Evolutionary conservation across 1,139 yeast genomes (phyloP), one percentile per base, ranked within the genome.

Genomic region (Debaryomyces robertsiae): DNA sequence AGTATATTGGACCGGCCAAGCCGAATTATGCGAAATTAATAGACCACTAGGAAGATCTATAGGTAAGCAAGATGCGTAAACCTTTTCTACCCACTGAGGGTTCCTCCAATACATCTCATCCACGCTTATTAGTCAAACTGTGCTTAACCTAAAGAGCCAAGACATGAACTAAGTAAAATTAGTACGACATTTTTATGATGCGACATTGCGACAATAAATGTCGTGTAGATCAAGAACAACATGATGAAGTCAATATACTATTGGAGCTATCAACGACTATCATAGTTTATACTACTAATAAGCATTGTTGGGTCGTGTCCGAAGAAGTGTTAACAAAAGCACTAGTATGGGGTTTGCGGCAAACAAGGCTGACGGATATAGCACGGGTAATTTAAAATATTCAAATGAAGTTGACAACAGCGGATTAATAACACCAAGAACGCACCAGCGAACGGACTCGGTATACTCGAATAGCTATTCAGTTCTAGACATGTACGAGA

Each of bases 91-190:
- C 60, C 61, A 57, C 49, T 61, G 52, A 3, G 57, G 43, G 39
- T 58, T 53, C 42, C 69, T 59, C 76, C 77, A 71, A 43, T 69
- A 68, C 75, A 71, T 70, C 30, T 27, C 16, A 30, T 29, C n/a
- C 29, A 15, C 10, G 3, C 9, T 27, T 18, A n/a, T 6, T 27
- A 14, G 24, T 3, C 18, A 7, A 11, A 13, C 25, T n/a, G 18
- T 1, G 4, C 30, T 25, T 6, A 19, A 19, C 7, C 7, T 19
- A 19, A 19, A 19, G 22, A 19, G n/a, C n/a, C n/a, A n/a, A n/a
- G n/a, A n/a, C n/a, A n/a, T n/a, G n/a, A n/a, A n/a, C n/a, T n/a
- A n/a, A n/a, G n/a, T n/a, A n/a, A n/a, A n/a, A n/a, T n/a, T n/a
- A n/a, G 3, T 4, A 18, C 40, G 40, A 37, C 40, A 37, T 37